Base-by-base conservation (phyloP, 495 filamentous ascomycete species). In the Pyrenula aspistea region DNA sequence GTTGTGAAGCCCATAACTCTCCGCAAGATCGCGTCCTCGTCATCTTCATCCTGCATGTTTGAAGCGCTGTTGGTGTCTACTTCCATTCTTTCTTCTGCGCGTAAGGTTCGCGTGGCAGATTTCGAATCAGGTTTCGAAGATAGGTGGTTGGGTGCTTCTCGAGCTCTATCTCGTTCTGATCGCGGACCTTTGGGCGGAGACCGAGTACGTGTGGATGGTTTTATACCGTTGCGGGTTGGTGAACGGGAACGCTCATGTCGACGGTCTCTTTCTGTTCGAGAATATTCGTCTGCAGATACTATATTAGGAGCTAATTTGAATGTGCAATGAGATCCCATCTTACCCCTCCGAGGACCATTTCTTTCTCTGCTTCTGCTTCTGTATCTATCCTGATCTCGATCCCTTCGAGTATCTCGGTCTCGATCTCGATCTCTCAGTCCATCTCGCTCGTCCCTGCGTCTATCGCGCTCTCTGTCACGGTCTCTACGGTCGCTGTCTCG, bases 1-100 rank as follows among this genome's bases (percentile, higher is more conserved):
- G 75, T 77, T 2, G 79, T 81, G 61, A 97, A 96, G 1, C 94
- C 94, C 88, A 97, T 88, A 73, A 87, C 82, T 15, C 80, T 78
- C 55, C 82, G 77, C 87, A 97, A 94, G 56, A 80, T 77, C 53
- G 78, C 82, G 58, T 90, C 77, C 19, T 82, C 75, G 56, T 89
- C 85, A 50, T 94, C 88, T 47, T 75, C 71, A 31, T 68, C 73
- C 25, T 81, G 77, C 67, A 76, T 73, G 1, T 58, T 71, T 52
- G 60, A 73, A 25, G 53, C 61, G 58, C 70, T 75, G 51, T 73
- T 69, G 58, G 67, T 66, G 55, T 73, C 72, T 63, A 66, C 62
- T 50, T 66, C 73, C 71, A 70, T 71, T 54, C 67, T 67, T n/a
- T 74, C 62, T 15, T 67, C 69, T n/a, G 70, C 68, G 10, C 72